phyloP scores from a whole-genome alignment of 352 stramenopile genomes.

The Phytophthora pluvialis region DNA sequence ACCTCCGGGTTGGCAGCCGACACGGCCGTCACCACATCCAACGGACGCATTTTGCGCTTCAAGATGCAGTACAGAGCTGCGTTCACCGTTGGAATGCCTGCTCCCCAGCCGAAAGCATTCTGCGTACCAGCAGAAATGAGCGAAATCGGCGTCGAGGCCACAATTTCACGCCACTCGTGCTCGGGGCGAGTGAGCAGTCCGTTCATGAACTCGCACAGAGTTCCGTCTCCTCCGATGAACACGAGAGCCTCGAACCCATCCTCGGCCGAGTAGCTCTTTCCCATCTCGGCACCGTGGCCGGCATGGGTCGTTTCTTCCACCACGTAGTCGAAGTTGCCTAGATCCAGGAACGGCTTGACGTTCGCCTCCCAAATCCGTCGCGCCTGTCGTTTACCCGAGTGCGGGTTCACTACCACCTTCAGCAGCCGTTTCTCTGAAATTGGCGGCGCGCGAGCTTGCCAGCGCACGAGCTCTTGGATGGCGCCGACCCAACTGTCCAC shows the following conservation, averaged over 20 bases:
- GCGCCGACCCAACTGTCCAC: slow-evolving; percentile 61
- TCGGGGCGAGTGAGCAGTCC: slow-evolving; percentile 71
- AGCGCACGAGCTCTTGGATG: slow-evolving; percentile 85
- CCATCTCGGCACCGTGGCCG: slow-evolving; percentile 82
- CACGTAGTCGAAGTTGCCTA: slow-evolving; percentile 78
- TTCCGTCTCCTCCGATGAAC: slow-evolving; percentile 82
- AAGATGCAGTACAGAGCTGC: slow-evolving; percentile 82
- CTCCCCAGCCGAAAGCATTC: slow-evolving; percentile 80
- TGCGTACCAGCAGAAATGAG: slow-evolving; percentile 85
- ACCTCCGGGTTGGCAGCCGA: slow-evolving; percentile 60
- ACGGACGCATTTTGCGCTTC: slow-evolving; percentile 82
- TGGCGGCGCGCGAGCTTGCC: slow-evolving; percentile 75
- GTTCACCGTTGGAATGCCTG: slow-evolving; percentile 72
- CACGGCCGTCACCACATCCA: slow-evolving; percentile 78
- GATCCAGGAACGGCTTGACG: slow-evolving; percentile 81
- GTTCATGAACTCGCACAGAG: slow-evolving; percentile 87
- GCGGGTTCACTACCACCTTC: slow-evolving; percentile 84
- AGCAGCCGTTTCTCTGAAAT: slow-evolving; percentile 75
- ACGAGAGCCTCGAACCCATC: slow-evolving; percentile 83
- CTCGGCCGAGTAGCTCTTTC: slow-evolving; percentile 68
- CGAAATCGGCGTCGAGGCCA: slow-evolving; percentile 79
- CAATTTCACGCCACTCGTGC: slow-evolving; percentile 84
- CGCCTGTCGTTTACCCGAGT: slow-evolving; percentile 74
- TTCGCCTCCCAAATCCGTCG: slow-evolving; percentile 70
- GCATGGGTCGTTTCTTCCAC: slow-evolving; percentile 79